Base-by-base conservation (phyloP, 495 filamentous ascomycete species). In the Podospora sp. region DNA sequence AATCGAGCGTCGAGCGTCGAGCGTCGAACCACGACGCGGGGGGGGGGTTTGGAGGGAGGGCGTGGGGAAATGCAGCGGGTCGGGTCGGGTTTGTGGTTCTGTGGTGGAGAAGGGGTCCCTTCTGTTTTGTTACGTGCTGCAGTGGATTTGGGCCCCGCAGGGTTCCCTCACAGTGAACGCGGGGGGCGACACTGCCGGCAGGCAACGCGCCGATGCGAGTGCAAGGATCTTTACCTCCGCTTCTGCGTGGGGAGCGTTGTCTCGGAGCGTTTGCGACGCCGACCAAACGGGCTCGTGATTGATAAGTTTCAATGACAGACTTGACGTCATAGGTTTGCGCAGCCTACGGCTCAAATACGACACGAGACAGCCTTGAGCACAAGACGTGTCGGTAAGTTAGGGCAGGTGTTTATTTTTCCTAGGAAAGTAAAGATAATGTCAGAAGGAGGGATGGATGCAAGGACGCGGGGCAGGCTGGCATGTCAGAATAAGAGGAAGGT, bases 321-420 rank as follows among this genome's bases (percentile, higher is more conserved):
- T 59, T 59, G 56, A 59, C 56, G 56, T 59, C 56, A 59, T 59
- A 33, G 56, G n/a, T 35, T 55, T 6, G 52, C 20, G 52, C 7
- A 11, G 52, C 14, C 2, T 8, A 8, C 20, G 52, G 52, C 21
- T 22, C 22, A n/a, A 55, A 16, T 22, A n/a, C 52, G 52, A 22
- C 8, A 55, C 25, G 52, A 8, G 24, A 26, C 8, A n/a, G 7
- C 9, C 2, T 55, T n/a, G 52, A 55, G 9, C 21, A 55, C 21
- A 55, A 24, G 24, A 26, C 52, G 24, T 55, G 52, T 26, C 52
- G 9, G 52, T n/a, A 55, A 55, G n/a, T 22, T 55, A 9, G 52
- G 16, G 40, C 5, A 11, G 40, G 40, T 46, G 2, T 12, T 46
- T 46, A 2, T n/a, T n/a, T n/a, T n/a, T n/a, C n/a, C n/a, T 46